These are phyloP conservation scores for Zygosaccharomyces pseudorouxii DNA, from an alignment of 805 yeast genomes.

Conservation along the genomic window DNA sequence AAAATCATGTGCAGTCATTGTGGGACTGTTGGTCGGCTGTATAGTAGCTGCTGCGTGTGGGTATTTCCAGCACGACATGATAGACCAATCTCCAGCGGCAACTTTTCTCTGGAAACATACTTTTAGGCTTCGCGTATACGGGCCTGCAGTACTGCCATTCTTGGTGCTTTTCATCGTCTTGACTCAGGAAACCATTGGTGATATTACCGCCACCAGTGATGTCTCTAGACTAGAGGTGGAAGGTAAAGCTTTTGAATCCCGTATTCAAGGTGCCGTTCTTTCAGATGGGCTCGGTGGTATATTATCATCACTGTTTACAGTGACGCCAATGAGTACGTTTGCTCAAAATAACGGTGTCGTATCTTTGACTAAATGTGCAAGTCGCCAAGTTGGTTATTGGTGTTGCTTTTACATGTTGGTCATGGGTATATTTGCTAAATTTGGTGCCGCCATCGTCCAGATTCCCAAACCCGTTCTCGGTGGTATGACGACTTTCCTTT, in stretches of 20 bases:
- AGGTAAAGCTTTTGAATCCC: conserved; percentile 73
- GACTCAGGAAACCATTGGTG: conserved; percentile 94
- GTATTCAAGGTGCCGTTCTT: conserved; percentile 89
- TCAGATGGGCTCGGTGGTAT: conserved; percentile 85
- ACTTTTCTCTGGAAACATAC: conserved; percentile 88
- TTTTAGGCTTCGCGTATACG: conserved; percentile 70
- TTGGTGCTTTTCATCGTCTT: conserved; percentile 75
- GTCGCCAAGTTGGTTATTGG: conserved; percentile 74
- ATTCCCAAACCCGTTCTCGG: conserved; percentile 79
- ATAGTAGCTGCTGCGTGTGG: conserved; percentile 90
- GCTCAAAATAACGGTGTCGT: conserved; percentile 96
- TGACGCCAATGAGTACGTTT: conserved; percentile 88
- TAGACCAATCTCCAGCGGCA: conserved; percentile 71
- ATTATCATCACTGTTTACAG: conserved; percentile 70
- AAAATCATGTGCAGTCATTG: conserved; percentile 89
- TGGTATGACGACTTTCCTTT: conserved; percentile 79
- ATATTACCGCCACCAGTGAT: conserved; percentile 89
- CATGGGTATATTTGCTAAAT: conserved; percentile 85
- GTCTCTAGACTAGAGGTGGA: conserved; percentile 82
- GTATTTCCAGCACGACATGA: conserved; percentile 56
- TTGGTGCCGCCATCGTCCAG: conserved; percentile 83
- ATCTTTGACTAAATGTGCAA: conserved; percentile 86
- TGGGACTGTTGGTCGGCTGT: conserved; percentile 82
- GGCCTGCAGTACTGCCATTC: conserved; percentile 81
- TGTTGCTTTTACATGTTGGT: conserved; percentile 72